A percentile compares a stretch with the other conserved stretches of the same genome.
Evolutionary conservation across 805 yeast genomes (phyloP).

Genomic region (Yamadazyma akitaensis): DNA sequence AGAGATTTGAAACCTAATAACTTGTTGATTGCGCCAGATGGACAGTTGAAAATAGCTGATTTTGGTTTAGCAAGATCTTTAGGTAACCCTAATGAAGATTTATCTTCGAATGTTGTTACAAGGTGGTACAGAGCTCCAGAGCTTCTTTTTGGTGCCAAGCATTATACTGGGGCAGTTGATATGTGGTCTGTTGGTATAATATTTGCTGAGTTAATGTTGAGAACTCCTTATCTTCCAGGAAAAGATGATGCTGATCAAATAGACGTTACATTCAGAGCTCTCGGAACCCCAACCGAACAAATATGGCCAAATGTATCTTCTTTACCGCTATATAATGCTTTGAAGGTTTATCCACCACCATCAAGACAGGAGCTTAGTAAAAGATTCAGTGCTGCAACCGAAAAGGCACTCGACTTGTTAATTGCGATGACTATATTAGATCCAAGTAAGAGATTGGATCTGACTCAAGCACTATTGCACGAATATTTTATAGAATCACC

Average conservation of each 20-base stretch:
- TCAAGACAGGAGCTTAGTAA: slow-evolving; percentile 73
- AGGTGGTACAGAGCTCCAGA: slow-evolving; percentile 98
- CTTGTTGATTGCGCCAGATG: slow-evolving; percentile 79
- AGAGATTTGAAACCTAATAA: slow-evolving; percentile 94
- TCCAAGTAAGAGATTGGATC: slow-evolving; percentile 69
- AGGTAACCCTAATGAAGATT: slow-evolving; percentile 65
- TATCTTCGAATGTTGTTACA: slow-evolving; percentile 94
- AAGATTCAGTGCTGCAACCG: slow-evolving; percentile 88
- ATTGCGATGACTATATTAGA: slow-evolving; percentile 69
- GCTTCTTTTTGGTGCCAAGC: slow-evolving; percentile 82
- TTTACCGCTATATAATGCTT: slow-evolving; percentile 71
- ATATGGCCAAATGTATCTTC: slow-evolving; percentile 87
- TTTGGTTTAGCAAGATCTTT: slow-evolving; percentile 90
- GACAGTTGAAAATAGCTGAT: slow-evolving; percentile 92
- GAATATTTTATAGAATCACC: slow-evolving; percentile 74
- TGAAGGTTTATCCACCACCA: slow-evolving; percentile 80
- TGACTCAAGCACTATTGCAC: slow-evolving; percentile 60
- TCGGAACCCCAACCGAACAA: slow-evolving; percentile 93
- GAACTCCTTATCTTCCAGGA: slow-evolving; percentile 95
- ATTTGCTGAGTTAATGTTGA: slow-evolving; percentile 91
- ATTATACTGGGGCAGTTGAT: slow-evolving; percentile 71
- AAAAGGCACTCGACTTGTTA: slow-evolving; percentile 73
- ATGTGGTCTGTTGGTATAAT: slow-evolving; percentile 54
- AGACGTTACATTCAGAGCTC: slow-evolving; percentile 89
- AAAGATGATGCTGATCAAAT: slow-evolving; percentile 85